A percentile compares a stretch with the other conserved stretches of the same genome.
phyloP scores from a whole-genome alignment of 257 asterid genomes.

The Primulina eburnea region DNA sequence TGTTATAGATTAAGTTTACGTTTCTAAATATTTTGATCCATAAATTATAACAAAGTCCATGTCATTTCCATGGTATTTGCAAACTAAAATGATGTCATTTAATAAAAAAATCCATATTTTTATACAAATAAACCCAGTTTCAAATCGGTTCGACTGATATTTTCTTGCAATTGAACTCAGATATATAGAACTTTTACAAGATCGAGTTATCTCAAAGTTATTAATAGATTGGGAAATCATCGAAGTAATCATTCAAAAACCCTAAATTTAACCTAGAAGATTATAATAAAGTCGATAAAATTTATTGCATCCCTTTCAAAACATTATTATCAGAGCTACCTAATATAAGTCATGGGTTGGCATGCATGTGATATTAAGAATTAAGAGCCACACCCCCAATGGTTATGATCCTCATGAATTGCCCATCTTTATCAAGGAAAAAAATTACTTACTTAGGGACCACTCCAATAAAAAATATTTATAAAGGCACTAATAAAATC shows the following conservation, averaged over 20 bases:
- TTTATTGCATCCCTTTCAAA: constrained; percentile 23
- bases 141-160: too few relatives aligned
- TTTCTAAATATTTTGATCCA: too few relatives aligned
- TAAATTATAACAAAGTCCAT: too few relatives aligned
- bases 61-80: too few relatives aligned
- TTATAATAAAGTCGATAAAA: constrained; percentile 15
- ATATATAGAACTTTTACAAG: too few relatives aligned
- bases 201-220: too few relatives aligned
- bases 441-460: background rate
- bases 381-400: constrained; percentile 6
- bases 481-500: too few relatives aligned
- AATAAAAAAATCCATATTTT: too few relatives aligned
- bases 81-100: too few relatives aligned
- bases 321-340: constrained; percentile 20
- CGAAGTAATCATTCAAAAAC: background rate
- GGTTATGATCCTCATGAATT: constrained; percentile 1
- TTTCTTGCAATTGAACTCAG: too few relatives aligned
- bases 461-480: background rate
- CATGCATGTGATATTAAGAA: constrained; percentile 13
- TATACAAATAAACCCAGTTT: too few relatives aligned
- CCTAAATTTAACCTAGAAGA: background rate
- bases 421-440: background rate
- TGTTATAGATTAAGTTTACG: too few relatives aligned
- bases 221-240: background rate
- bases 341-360: constrained; percentile 14